A percentile compares a stretch with the other conserved stretches of the same genome.
phyloP scores from a whole-genome alignment of 176 grass and related monocot genomes.

The Metroxylon sagu region DNA sequence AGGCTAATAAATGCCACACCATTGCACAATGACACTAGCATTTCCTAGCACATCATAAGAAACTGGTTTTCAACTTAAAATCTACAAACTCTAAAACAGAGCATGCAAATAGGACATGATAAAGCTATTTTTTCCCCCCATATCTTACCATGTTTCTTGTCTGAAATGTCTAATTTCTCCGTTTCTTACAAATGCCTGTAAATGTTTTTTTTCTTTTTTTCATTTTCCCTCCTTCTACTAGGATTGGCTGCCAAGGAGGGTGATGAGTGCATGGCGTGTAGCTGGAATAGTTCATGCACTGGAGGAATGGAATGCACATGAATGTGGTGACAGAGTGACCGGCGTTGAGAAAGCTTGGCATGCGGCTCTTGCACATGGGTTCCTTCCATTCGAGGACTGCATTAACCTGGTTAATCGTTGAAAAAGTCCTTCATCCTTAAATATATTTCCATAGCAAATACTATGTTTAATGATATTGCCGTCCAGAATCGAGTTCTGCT shows the following conservation, averaged over 20 bases:
- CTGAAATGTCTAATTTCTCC: not conserved
- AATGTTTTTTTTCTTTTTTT: too few relatives aligned
- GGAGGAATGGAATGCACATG: conserved; percentile 14
- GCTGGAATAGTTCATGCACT: conserved; percentile 23
- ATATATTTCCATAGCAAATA: too few relatives aligned
- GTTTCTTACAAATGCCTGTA: not conserved
- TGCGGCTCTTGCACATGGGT: conserved; percentile 47
- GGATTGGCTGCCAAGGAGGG: conserved; percentile 26
- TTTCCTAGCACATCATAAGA: too few relatives aligned
- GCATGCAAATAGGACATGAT: too few relatives aligned
- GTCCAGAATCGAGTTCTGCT: too few relatives aligned
- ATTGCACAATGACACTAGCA: too few relatives aligned
- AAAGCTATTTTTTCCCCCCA: too few relatives aligned
- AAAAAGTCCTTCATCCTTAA: not conserved
- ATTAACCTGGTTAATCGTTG: not conserved
- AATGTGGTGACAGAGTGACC: conserved; percentile 11
- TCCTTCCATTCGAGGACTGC: conserved; percentile 34
- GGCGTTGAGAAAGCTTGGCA: conserved; percentile 33
- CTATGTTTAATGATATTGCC: too few relatives aligned
- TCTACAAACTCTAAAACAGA: too few relatives aligned
- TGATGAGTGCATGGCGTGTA: conserved; percentile 23
- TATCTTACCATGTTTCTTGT: too few relatives aligned
- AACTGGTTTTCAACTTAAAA: too few relatives aligned
- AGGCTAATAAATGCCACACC: too few relatives aligned
- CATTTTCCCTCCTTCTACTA: not conserved